Evolutionary conservation across 208 protist genomes (phyloP), one percentile per base, ranked within the genome.

Genomic region (Trypanosoma cruzi): DNA sequence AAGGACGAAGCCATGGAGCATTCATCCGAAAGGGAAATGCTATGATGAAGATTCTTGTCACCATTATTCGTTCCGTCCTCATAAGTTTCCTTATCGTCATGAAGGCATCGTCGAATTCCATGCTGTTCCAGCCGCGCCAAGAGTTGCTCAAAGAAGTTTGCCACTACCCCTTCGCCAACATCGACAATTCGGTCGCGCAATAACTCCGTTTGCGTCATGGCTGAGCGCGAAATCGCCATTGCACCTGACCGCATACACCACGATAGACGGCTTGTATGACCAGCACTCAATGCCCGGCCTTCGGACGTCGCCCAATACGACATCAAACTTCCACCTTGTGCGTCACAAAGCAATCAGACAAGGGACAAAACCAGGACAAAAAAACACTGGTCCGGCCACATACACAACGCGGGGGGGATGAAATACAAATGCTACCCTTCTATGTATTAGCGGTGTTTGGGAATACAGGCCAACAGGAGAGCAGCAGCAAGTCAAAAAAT

Each of bases 121-220:
- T 96, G 92, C 70, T 93, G 87, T 68, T 95, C 87, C 16, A 96
- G 71, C 1, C 87, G 82, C 4, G 87, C 86, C 5, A 95, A 49
- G 10, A 93, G 68, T 44, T 94, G 76, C 69, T 96, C 91, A 14
- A 81, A 68, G 0, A 77, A 16, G 31, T 80, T 96, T 0, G 88
- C 64, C 32, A 59, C 56, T 11, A 77, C 75, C 8, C 79, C 82
- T 0, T 89, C 78, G 24, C 87, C 90, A 54, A 95, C 87, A 60
- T 93, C 74, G 7, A 93, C 77, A 14, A 91, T 81, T 8, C 68
- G 37, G 6, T 81, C 77, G 40, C 65, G 68, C 24, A 68, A 7
- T 28, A 81, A 52, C 24, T 59, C 73, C 16, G 56, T 59, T 0
- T 63, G 56, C 3, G 71, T 86, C 31, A 80, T 57, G 26, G 79